phyloP scores from a whole-genome alignment of 1,284 basidiomycete species.

The Tremellales sp. region DNA sequence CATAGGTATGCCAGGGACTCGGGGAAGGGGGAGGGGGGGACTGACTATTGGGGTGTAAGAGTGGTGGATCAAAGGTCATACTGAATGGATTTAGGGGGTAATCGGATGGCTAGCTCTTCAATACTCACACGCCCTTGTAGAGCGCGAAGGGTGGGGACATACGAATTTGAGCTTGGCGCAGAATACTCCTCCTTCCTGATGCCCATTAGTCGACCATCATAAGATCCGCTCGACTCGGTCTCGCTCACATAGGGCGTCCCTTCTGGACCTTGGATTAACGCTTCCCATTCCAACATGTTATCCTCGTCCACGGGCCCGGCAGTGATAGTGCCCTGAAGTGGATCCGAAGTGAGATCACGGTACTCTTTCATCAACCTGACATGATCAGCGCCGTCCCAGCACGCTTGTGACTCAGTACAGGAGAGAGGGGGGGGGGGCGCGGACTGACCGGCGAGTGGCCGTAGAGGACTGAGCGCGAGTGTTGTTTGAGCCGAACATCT shows the following conservation, averaged over 20 bases:
- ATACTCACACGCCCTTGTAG: conserved; percentile 1
- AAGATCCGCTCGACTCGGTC: not conserved
- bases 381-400: too few relatives aligned
- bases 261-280: conserved; percentile 90
- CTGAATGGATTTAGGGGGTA: conserved; percentile 95
- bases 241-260: conserved; percentile 87
- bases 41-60: conserved; percentile 97
- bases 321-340: conserved; percentile 71
- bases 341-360: conserved; percentile 69
- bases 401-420: not conserved
- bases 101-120: conserved; percentile 64
- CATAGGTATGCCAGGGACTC: too few relatives aligned
- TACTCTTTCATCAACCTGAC: conserved; percentile 85
- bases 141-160: conserved; percentile 45
- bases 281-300: conserved; percentile 98
- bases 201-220: conserved; percentile 13
- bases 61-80: conserved; percentile 95
- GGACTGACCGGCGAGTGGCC: not conserved
- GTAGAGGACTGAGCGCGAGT: not conserved
- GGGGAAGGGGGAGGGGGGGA: conserved; percentile 3
- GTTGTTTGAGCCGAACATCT: not conserved
- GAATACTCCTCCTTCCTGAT: conserved; percentile 98
- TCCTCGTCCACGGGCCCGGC: conserved; percentile 84
- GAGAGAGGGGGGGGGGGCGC: not conserved
- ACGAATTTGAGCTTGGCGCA: conserved; percentile 88